Base-by-base conservation (phyloP, 2,329 filamentous ascomycete genomes). In the Conoideocrella luteorostrata region DNA sequence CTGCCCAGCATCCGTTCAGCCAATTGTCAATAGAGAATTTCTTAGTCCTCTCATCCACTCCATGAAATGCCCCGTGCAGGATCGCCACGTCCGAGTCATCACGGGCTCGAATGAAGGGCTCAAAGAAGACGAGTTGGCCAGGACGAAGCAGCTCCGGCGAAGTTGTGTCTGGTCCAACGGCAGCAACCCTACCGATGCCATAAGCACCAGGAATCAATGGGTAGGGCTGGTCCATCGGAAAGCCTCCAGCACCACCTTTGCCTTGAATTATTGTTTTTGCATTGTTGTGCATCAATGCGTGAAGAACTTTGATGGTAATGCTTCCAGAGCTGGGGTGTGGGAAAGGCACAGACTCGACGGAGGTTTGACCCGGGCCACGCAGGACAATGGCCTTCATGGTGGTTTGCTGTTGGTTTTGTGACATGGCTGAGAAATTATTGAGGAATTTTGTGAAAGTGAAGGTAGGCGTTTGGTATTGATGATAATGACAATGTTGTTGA, bases 111-210 rank as follows among this genome's bases (percentile, higher is more conserved):
- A n/a, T n/a, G n/a, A n/a, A n/a, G n/a, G n/a, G n/a, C n/a, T n/a
- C n/a, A n/a, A n/a, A n/a, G n/a, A n/a, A n/a, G n/a, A n/a, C n/a
- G n/a, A n/a, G n/a, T n/a, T 59, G 62, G 30, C 20, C 34, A 11
- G 34, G 21, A 9, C 18, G 34, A 23, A 22, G 34, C 26, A 55
- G 51, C 22, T 52, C 46, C n/a, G 64, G 47, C n/a, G 52, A 49
- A 5, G 58, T 55, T 5, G 59, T 53, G 41, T 67, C 62, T 2
- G 55, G 50, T 2, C 63, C 63, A n/a, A 59, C 48, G 21, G 59
- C 57, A 15, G 59, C 53, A 13, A 66, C 50, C 24, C 65, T 64
- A 36, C 63, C 64, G 46, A 70, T 52, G 47, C 57, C 58, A 38
- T 54, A 58, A 45, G 52, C 49, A 30, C 62, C 64, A 35, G 57